Percentiles rank a stretch among this genome's conserved stretches.
Conservation (phyloP, 176 grass and related monocot species). For the Avena insularis region DNA sequence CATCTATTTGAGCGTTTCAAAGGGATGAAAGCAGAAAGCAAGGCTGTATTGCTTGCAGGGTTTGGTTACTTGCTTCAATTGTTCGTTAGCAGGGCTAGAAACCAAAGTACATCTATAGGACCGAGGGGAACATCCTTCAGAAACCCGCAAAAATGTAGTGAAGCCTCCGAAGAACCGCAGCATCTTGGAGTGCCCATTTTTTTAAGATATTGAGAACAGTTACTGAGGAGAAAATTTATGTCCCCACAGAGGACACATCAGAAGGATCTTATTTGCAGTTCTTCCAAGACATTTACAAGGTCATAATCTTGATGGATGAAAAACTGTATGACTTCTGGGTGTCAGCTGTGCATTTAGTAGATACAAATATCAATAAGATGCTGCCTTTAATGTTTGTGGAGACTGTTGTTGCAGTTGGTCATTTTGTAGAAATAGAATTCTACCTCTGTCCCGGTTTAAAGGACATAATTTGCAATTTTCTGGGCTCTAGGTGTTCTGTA, state of each 20-base stretch:
- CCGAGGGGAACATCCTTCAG: slow-evolving; percentile 11
- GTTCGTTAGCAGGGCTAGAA: slow-evolving; percentile 66
- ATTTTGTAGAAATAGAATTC: slow-evolving; percentile 79
- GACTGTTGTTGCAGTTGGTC: slow-evolving; percentile 66
- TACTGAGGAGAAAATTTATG: slow-evolving; percentile 84
- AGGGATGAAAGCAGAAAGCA: too few relatives aligned
- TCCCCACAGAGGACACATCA: slow-evolving; percentile 71
- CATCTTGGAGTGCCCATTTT: slow-evolving; percentile 59
- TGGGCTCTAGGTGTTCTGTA: too few relatives aligned
- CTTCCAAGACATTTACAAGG: slow-evolving; percentile 70
- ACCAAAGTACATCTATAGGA: slow-evolving; percentile 46
- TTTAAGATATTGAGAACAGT: slow-evolving; percentile 56
- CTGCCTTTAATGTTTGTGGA: slow-evolving; percentile 72
- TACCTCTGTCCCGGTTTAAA: too few relatives aligned
- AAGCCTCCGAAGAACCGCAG: slow-evolving; percentile 64
- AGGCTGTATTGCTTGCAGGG: too few relatives aligned
- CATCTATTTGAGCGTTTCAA: too few relatives aligned
- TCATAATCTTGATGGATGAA: slow-evolving; percentile 69
- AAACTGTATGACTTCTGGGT: slow-evolving; percentile 82
- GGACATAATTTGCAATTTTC: too few relatives aligned
- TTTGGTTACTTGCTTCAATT: slow-evolving; percentile 53
- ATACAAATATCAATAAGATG: slow-evolving; percentile 72
- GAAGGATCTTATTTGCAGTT: slow-evolving; percentile 83
- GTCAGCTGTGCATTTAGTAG: slow-evolving; percentile 52
- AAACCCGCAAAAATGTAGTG: slow-evolving; percentile 43